Base-by-base conservation (phyloP, 352 stramenopile species). In the Pilasporangium apinafurcum region DNA sequence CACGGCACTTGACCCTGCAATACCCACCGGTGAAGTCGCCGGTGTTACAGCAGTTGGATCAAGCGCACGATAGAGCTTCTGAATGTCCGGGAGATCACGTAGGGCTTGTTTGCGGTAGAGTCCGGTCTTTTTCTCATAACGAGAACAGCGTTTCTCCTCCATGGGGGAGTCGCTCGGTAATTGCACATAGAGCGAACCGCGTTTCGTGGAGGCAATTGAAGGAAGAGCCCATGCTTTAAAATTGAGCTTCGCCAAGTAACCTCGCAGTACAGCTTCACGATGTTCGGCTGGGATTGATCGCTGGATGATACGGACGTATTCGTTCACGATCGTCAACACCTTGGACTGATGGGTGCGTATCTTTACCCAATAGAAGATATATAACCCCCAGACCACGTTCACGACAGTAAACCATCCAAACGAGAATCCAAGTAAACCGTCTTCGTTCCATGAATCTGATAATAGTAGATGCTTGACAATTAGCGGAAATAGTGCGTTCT, bases 401-500 rank as follows among this genome's bases (percentile, higher is more conserved):
- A 71, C 51, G 0, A 76, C 26, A 0, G 67, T 74, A 35, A 80
- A 80, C 9, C 48, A 48, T 1, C 53, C 55, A 18, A 63, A 55
- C 1, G 61, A 76, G 14, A 74, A 60, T 0, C 52, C 48, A 0
- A 80, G 24, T 5, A 80, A 22, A 5, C 55, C 54, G 2, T 54
- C 46, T 14, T 80, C 67, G 4, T 62, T 50, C 43, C 52, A 63
- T 5, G 20, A 62, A 13, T 55, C 47, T 0, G 38, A 41, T 8
- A 29, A 37, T 1, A 37, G 39, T 3, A 80, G 50, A 0, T 48
- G 16, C 14, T 55, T 42, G 12, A 59, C 51, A 12, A 80, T 56
- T 5, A 68, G 6, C 1, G 64, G 61, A 44, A 68, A 83, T 2
- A 82, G 41, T 2, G 71, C 62, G 35, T 82, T 85, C 48, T 80